Evolutionary conservation across 2,329 filamentous ascomycete genomes (phyloP), one percentile per base, ranked within the genome.

Genomic region (Arthrobotrys musiformis): DNA sequence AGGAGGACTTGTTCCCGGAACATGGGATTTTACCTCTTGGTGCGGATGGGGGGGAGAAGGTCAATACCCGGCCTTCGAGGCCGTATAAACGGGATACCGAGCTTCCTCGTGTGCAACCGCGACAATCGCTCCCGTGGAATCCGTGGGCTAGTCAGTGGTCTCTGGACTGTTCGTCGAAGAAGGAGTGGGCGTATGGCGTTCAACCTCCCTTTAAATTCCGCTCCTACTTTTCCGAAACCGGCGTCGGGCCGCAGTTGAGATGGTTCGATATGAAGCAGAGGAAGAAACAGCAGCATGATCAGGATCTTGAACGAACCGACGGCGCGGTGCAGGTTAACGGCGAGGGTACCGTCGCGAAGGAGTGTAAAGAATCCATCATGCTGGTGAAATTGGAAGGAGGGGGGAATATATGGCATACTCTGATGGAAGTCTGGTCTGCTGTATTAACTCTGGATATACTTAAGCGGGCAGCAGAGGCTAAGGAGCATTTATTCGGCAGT

Each of bases 371-470:
- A 11, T 80, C 79, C 63, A 79, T 81, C n/a, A 79, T 82, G 67
- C 44, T 82, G 7, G 79, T 80, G 9, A 69, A 77, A 37, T 73
- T 81, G 3, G 81, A 82, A 68, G 78, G 78, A 28, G 80, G 81
- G 58, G 62, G 68, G n/a, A 82, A 82, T 68, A 54, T 82, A 24
- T 82, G 80, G 79, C 81, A 82, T 50, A 81, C 81, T 54, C 50
- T 81, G 24, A 79, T 82, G 79, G 81, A 82, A 76, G 66, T 82
- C 8, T 81, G 81, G 81, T 79, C 81, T n/a, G 79, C 81, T 3
- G 76, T 79, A 17, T 52, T 81, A 15, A 80, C 79, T 8, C 37
- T 82, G 24, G 80, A 82, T 35, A 68, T 70, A 4, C 72, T 82
- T 19, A 68, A 74, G 13, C 70, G 79, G 33, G 79, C 81, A 3